Percentiles rank a stretch among this genome's conserved stretches.
Evolutionary conservation across 2,329 filamentous ascomycete species (phyloP).

Genomic region (Magnaporthiopsis poae): DNA sequence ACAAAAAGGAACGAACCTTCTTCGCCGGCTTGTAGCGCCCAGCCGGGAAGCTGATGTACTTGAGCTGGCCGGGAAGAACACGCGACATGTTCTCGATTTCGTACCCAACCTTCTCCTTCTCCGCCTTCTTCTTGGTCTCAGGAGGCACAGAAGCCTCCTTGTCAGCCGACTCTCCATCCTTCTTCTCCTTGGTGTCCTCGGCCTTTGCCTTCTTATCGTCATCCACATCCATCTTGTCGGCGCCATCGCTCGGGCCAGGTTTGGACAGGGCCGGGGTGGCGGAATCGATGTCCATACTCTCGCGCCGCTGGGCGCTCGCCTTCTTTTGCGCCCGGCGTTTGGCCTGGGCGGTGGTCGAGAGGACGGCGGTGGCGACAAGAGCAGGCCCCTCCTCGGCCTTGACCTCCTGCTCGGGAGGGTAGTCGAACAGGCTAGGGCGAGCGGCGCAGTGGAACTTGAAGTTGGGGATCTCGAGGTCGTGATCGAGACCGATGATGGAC

Average conservation of each 20-base stretch:
- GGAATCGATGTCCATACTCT: constrained; percentile 91
- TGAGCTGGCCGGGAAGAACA: constrained; percentile 83
- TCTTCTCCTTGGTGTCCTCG: constrained; percentile 50
- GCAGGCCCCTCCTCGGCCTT: constrained; percentile 90
- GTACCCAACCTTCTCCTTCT: constrained; percentile 95
- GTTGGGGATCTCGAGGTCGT: constrained; percentile 82
- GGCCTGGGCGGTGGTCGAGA: constrained; percentile 93
- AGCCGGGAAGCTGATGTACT: constrained; percentile 86
- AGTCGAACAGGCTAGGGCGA: constrained; percentile 90
- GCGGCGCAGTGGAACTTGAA: constrained; percentile 96
- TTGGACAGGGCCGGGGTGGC: constrained; percentile 52
- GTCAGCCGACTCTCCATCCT: constrained; percentile 42
- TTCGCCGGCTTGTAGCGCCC: constrained; percentile 86
- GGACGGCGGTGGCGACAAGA: constrained; percentile 85
- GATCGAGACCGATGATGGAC: constrained; percentile 85
- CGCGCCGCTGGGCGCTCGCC: constrained; percentile 75
- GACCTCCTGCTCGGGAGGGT: constrained; percentile 90
- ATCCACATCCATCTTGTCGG: constrained; percentile 84
- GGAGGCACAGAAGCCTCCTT: constrained; percentile 45
- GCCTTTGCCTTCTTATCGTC: constrained; percentile 46
- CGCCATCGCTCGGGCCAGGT: constrained; percentile 24
- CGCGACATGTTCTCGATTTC: constrained; percentile 95
- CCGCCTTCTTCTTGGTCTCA: constrained; percentile 73
- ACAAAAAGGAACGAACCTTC: constrained; percentile 48
- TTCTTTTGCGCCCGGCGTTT: constrained; percentile 91